Conservation (phyloP, 805 yeast genomes). For the Hemisphaericaspora nanyangensis region DNA sequence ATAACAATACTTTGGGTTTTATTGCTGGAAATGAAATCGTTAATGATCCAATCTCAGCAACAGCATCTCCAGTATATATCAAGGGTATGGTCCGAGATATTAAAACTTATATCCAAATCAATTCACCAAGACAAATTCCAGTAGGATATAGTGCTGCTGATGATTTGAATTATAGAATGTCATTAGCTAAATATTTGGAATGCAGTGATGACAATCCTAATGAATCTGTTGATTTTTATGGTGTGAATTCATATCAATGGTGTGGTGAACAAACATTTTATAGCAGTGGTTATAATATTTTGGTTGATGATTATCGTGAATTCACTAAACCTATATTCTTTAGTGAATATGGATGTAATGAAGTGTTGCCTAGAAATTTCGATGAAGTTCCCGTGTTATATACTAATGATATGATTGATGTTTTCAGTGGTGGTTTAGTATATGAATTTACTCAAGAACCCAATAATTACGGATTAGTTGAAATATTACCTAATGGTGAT, state of each 20-base stretch:
- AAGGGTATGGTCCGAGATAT: slow-evolving; percentile 80
- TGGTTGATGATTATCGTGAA: slow-evolving; percentile 66
- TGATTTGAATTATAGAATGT: slow-evolving; percentile 70
- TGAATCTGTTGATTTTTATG: slow-evolving; percentile 74
- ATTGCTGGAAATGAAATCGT: slow-evolving; percentile 92
- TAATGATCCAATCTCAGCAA: slow-evolving; percentile 73
- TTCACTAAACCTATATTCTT: slow-evolving; percentile 78
- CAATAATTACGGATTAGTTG: slow-evolving; percentile 75
- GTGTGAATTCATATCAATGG: slow-evolving; percentile 80
- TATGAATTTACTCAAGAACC: slow-evolving; percentile 79
- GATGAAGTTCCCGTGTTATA: slow-evolving; percentile 71
- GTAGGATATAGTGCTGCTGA: slow-evolving; percentile 98
- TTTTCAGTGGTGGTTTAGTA: slow-evolving; percentile 81
- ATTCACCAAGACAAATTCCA: slow-evolving; percentile 68
- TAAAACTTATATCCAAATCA: slow-evolving; percentile 59
- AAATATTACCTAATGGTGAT: slow-evolving; percentile 39
- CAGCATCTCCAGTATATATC: slow-evolving; percentile 65
- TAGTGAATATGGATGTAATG: slow-evolving; percentile 88
- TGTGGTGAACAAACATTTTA: slow-evolving; percentile 83
- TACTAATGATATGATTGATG: slow-evolving; percentile 66
- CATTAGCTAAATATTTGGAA: slow-evolving; percentile 76
- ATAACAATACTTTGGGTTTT: slow-evolving; percentile 85
- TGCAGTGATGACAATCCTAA: slow-evolving; percentile 54
- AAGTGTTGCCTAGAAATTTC: slow-evolving; percentile 71
- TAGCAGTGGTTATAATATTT: slow-evolving; percentile 63